Evolutionary conservation across 495 filamentous ascomycete species (phyloP), one percentile per base, ranked within the genome.

Genomic region (Podospora pseudocomata): DNA sequence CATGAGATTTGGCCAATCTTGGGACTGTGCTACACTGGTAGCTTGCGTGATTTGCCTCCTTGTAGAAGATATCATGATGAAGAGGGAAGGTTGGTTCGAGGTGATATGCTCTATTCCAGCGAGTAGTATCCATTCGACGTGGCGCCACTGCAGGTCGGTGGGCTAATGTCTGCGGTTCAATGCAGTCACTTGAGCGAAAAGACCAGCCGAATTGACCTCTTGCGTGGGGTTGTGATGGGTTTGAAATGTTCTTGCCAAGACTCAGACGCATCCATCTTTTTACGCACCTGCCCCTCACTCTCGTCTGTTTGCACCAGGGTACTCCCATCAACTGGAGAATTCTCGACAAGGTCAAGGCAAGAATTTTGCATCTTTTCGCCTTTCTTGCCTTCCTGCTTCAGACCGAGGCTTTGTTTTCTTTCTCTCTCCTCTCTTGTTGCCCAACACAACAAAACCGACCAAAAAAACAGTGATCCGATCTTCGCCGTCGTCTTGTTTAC

Each of bases 121-220:
- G 55, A 58, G 55, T 58, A 63, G 20, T 32, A 55, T 68, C 67
- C 69, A 72, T 70, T 73, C 77, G 80, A 84, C 83, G 83, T 86
- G 83, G 83, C 82, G 78, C 82, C 78, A 82, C 75, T 82, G 68
- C 76, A 74, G 49, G 60, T n/a, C 11, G 27, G 66, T 75, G 74
- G 69, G 68, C 81, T 80, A 80, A 79, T 80, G 73, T 73, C 65
- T 59, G 66, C 44, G 32, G 58, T 59, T 58, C 70, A 61, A 62
- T 78, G 76, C 61, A 63, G 78, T 81, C 78, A 79, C 74, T 78
- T 75, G 76, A 74, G 76, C 79, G 70, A 74, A 70, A 76, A 76
- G 75, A 74, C 74, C 73, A 75, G 76, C 39, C 39, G 39, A 49
- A 49, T 49, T 49, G 39, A 49, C 39, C n/a, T 58, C 55, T 57